Evolutionary conservation across 2,329 filamentous ascomycete genomes (phyloP), one percentile per base, ranked within the genome.

Genomic region (Alternaria alternata): DNA sequence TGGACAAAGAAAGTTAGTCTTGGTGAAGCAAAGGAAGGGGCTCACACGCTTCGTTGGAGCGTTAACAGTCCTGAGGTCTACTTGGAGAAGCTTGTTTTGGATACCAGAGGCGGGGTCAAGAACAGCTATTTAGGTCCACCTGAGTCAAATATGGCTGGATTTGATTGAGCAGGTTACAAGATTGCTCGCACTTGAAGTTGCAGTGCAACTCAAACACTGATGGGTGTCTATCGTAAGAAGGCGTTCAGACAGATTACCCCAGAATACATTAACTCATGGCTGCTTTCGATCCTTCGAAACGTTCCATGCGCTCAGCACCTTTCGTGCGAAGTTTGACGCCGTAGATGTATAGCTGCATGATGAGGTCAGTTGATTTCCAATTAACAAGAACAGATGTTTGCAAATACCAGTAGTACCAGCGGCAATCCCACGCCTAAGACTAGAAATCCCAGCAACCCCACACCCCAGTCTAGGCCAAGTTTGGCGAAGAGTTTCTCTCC

Each of bases 41-140:
- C 66, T 54, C 79, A 81, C 63, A 65, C 78, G 34, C 77, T 80
- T 72, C 75, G 74, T 9, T 60, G 47, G 52, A 47, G 47, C 22
- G 59, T 51, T 26, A 47, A 44, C 44, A 58, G 56, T 39, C 47
- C 55, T 4, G 51, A 41, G 44, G 39, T 54, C 30, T 39, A 57
- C 79, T 46, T 79, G 76, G 71, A 75, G 58, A 54, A 67, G 57
- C 43, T 57, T 61, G 62, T 72, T 20, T 11, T 72, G 18, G 62
- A 72, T 65, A 36, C 64, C n/a, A 36, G 46, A 22, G 70, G 70
- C 22, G 69, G 58, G 18, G 47, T 69, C 7, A 62, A 63, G 42
- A 55, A 59, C n/a, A 70, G 69, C 58, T 71, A 73, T 60, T 36
- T 73, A 18, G 70, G 70, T 22, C 64, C 66, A 8, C 65, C 62